Percentiles rank a stretch among this genome's conserved stretches.
Evolutionary conservation across 305 asterid genomes (phyloP).

Genomic region (Galium porrigens): DNA sequence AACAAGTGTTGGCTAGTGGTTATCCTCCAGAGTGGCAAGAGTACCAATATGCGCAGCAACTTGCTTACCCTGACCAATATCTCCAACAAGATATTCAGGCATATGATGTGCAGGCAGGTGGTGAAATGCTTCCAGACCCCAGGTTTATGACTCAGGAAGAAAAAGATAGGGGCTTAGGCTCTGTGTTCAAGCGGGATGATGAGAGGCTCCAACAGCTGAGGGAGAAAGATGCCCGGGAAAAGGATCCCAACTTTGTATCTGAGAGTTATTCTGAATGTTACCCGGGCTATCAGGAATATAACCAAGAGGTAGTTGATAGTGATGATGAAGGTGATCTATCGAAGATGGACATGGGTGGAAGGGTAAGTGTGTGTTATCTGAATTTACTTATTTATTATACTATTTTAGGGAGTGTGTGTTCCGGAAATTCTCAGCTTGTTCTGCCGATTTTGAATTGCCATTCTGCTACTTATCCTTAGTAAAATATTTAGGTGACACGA

Average conservation of each 20-base stretch:
- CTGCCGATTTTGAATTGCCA: not conserved
- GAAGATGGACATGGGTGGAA: slow-evolving; percentile 98
- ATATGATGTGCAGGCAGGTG: slow-evolving; percentile 56
- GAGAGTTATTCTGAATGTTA: slow-evolving; percentile 98
- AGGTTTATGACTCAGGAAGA: slow-evolving; percentile 89
- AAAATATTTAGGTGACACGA: not conserved
- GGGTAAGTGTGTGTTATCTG: slow-evolving; percentile 38
- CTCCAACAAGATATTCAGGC: slow-evolving; percentile 61
- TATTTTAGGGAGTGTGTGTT: too few relatives aligned
- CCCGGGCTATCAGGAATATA: slow-evolving; percentile 93
- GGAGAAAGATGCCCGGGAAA: slow-evolving; percentile 91
- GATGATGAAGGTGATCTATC: slow-evolving; percentile 88
- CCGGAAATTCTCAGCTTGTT: not conserved
- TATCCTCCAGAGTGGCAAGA: slow-evolving; percentile 88
- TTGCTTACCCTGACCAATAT: slow-evolving; percentile 77
- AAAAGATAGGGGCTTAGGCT: slow-evolving; percentile 93
- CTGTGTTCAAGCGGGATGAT: slow-evolving; percentile 94
- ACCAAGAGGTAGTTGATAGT: slow-evolving; percentile 83
- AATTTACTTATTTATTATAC: not conserved
- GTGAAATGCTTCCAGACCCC: slow-evolving; percentile 45
- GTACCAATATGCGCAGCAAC: slow-evolving; percentile 73
- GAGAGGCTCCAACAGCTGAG: slow-evolving; percentile 77
- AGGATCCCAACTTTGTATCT: slow-evolving; percentile 88
- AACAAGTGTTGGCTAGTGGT: slow-evolving; percentile 53
- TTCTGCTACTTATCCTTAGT: not conserved